Conservation (phyloP, 2,329 filamentous ascomycete genomes). For the Domatiomyces catenatus region DNA sequence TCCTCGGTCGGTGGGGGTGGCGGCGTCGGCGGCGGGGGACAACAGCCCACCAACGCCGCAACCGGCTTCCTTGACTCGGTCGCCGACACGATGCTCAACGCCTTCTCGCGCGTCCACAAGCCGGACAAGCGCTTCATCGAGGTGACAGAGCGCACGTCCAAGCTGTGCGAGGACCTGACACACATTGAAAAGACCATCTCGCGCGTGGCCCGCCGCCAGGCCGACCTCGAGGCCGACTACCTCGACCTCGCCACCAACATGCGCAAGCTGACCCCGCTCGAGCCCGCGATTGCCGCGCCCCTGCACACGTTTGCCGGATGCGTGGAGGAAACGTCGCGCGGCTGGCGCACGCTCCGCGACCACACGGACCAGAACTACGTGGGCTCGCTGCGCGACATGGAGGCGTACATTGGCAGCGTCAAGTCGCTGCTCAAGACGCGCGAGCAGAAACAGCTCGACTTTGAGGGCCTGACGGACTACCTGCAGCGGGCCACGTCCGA, state of each 20-base stretch:
- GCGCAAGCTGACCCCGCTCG: conserved; percentile 76
- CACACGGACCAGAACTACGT: conserved; percentile 93
- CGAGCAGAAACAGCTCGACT: conserved; percentile 96
- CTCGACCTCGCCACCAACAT: conserved; percentile 85
- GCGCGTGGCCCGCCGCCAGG: conserved; percentile 72
- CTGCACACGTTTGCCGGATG: conserved; percentile 76
- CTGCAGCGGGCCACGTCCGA: conserved; percentile 80
- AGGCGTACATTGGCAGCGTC: conserved; percentile 75
- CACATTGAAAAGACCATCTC: conserved; percentile 95
- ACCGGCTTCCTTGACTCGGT: conserved; percentile 81
- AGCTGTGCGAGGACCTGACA: conserved; percentile 80
- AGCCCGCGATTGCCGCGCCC: conserved; percentile 69
- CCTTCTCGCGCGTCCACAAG: conserved; percentile 91
- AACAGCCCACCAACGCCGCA: conserved; percentile 18
- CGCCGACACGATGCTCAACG: conserved; percentile 91
- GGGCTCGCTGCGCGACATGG: conserved; percentile 84
- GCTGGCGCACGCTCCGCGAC: conserved; percentile 68
- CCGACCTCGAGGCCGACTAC: conserved; percentile 76
- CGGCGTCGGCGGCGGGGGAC: conserved; percentile 13
- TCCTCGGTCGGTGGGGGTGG: conserved; percentile 14
- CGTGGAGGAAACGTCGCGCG: conserved; percentile 66
- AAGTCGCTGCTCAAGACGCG: conserved; percentile 80
- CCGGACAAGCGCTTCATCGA: conserved; percentile 89
- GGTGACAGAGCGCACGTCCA: conserved; percentile 80
- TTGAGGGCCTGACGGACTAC: conserved; percentile 89